Base-by-base conservation (phyloP, 306 rosid species). In the Cyclanthera cordifolia region DNA sequence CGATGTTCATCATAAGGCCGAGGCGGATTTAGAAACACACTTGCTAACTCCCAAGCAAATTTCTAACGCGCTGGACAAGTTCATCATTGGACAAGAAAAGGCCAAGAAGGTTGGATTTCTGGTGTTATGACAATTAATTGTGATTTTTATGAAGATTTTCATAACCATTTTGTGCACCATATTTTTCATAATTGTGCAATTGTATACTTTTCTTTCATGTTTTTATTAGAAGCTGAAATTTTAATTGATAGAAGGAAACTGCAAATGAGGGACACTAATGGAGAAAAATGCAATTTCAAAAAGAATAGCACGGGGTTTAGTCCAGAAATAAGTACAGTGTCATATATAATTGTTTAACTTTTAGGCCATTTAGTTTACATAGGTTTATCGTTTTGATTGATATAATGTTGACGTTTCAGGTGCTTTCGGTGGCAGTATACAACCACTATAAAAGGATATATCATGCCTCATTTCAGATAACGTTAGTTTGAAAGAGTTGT, bases 391-490 rank as follows among this genome's bases (percentile, higher is more conserved):
- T 24, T 69, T 24, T 19, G 47, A 24, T 50, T 52, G 71, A 20
- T 49, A 41, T 24, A 13, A 14, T 74, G 49, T 48, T 60, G 4
- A 14, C 39, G 66, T 65, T 48, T 49, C 85, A 86, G 87, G 87
- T 84, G 77, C 90, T 87, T 75, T 85, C 94, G 4, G 94, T 87
- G 49, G 94, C 94, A 37, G 94, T 87, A 64, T 87, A 85, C 80
- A 87, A 87, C 71, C 94, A 87, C 79, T 85, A 87, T 69, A 82
- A 74, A 74, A 77, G 94, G 82, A 53, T 87, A 74, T 69, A 75
- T 53, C 79, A 79, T 52, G 57, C 80, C 13, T 81, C 86, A 10
- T 51, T 48, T 21, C 47, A 71, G 73, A 72, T 73, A 50, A 75
- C 73, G 85, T 81, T 69, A 72, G 74, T 57, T 55, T 28, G 20